Evolutionary conservation across 768 basidiomycete genomes (phyloP).

Genomic region (Mycena haematopus): DNA sequence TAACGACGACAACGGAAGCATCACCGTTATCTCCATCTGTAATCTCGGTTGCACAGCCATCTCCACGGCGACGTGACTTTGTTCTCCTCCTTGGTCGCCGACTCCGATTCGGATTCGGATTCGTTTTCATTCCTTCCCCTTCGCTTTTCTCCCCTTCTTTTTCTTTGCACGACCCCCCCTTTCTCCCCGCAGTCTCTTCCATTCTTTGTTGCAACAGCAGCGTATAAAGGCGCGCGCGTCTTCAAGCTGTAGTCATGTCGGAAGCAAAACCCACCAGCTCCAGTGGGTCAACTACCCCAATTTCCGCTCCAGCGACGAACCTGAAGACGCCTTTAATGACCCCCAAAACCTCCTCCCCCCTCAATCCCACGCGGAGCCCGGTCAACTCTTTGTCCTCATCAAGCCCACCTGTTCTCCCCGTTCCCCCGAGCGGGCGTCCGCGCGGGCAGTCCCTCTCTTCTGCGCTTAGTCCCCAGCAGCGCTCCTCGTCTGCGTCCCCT

Average conservation of each 20-base stretch:
- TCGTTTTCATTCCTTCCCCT: constrained; percentile 20
- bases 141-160: constrained; percentile 11
- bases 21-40: constrained; percentile 18
- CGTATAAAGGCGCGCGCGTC: constrained; percentile 17
- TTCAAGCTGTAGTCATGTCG: constrained; percentile 19
- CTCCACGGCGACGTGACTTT: constrained; percentile 21
- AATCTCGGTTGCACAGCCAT: constrained; percentile 18
- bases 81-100: constrained; percentile 3
- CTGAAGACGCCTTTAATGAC: constrained; percentile 18
- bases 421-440: constrained; percentile 13
- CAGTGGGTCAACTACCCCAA: constrained; percentile 16
- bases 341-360: constrained; percentile 26
- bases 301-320: neutral
- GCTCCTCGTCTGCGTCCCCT: constrained; percentile 11
- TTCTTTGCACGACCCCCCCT: constrained; percentile 2
- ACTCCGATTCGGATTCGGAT: too few species aligned
- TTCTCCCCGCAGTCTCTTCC: constrained; percentile 10
- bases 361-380: constrained; percentile 24
- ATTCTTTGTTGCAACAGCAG: constrained; percentile 15
- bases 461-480: constrained; percentile 2
- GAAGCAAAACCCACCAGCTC: constrained; percentile 10
- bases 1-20: constrained; percentile 6
- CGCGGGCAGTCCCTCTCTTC: constrained; percentile 26
- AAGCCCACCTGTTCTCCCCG: constrained; percentile 21
- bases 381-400: constrained; percentile 20